phyloP scores from a whole-genome alignment of 192 early-diverging fungal species.

The Coemansia sp. region DNA sequence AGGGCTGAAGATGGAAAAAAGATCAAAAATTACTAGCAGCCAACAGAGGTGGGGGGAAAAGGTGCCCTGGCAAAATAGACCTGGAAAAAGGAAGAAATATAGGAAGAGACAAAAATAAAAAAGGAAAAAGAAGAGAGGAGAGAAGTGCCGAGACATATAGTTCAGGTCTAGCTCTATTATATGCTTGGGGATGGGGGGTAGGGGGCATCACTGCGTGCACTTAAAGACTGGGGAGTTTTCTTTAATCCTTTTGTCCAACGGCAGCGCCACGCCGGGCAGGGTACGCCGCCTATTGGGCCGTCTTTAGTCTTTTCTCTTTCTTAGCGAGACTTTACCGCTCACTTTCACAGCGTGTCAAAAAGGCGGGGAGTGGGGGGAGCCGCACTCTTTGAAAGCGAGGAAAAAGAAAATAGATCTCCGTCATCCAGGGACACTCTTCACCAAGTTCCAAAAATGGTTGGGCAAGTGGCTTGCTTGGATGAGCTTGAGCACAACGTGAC shows the following conservation, averaged over 20 bases:
- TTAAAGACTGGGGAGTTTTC: background rate
- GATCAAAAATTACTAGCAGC: background rate
- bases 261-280: background rate
- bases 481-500: background rate
- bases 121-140: background rate
- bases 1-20: background rate
- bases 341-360: background rate
- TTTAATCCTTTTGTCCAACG: background rate
- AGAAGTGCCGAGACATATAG: background rate
- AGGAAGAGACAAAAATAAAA: background rate
- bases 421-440: background rate
- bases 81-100: background rate
- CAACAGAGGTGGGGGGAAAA: background rate
- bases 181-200: background rate
- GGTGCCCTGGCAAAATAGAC: background rate
- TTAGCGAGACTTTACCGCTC: background rate
- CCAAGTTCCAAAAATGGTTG: background rate
- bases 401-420: background rate
- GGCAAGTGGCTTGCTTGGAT: conserved; percentile 1
- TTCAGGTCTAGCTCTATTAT: conserved; percentile 6
- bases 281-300: conserved; percentile 2
- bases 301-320: background rate
- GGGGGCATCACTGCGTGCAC: background rate
- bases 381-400: background rate
- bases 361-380: background rate